A percentile compares a stretch with the other conserved stretches of the same genome.
Conservation (phyloP, 352 stramenopile genomes). For the Globisporangium polare region DNA sequence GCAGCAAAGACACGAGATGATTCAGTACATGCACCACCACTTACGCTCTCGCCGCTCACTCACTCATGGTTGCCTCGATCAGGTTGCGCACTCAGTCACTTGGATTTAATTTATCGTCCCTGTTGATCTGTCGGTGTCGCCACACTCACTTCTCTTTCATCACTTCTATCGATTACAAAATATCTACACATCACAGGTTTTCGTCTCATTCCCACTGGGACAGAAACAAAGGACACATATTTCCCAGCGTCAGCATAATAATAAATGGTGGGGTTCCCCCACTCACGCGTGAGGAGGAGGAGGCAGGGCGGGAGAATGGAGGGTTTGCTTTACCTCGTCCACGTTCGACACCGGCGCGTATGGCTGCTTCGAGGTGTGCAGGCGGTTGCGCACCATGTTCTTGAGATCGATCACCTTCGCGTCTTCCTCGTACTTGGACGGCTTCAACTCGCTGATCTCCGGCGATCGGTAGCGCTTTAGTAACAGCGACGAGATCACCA, state of each 20-base stretch:
- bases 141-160: background rate
- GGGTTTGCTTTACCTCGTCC: constrained; percentile 32
- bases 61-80: background rate
- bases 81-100: constrained; percentile 6
- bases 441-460: constrained; percentile 33
- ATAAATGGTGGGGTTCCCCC: background rate
- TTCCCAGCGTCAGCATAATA: constrained; percentile 6
- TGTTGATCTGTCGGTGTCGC: background rate
- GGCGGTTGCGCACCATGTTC: constrained; percentile 60
- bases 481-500: constrained; percentile 81
- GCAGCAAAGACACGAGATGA: background rate
- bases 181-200: constrained; percentile 3
- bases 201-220: constrained; percentile 7
- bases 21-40: background rate
- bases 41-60: background rate
- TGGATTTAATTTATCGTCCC: constrained; percentile 9
- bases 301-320: constrained; percentile 7
- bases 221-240: background rate
- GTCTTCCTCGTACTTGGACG: constrained; percentile 56
- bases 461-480: constrained; percentile 75
- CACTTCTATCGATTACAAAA: constrained; percentile 8
- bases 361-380: constrained; percentile 51
- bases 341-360: constrained; percentile 70
- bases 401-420: constrained; percentile 72
- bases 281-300: constrained; percentile 6